Conservation (phyloP, 2,329 filamentous ascomycete species). For the Paecilomyces sp. region DNA sequence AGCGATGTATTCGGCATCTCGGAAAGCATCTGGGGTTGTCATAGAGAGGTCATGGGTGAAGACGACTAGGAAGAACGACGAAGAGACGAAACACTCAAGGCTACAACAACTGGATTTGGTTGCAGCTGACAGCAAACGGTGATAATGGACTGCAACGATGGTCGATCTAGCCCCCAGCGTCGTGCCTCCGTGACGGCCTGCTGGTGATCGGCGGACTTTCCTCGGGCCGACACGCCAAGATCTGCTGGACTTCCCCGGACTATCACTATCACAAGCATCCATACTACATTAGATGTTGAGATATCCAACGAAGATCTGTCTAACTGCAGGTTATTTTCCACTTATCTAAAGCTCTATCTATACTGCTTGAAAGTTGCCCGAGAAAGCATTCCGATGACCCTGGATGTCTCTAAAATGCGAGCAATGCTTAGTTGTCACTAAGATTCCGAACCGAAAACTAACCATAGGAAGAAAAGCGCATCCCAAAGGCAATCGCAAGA, state of each 20-base stretch:
- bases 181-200: not conserved
- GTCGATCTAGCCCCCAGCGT: not conserved
- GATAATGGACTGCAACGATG: not conserved
- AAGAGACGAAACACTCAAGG: conserved; percentile 2
- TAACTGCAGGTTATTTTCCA: no score
- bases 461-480: no score
- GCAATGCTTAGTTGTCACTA: no score
- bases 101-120: not conserved
- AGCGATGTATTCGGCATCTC: conserved; percentile 41
- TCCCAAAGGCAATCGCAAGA: no score
- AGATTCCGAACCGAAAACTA: no score
- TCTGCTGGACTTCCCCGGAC: not conserved
- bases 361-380: no score
- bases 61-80: conserved; percentile 9
- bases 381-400: no score
- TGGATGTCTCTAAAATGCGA: no score
- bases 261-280: not conserved
- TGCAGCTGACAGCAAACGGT: not conserved
- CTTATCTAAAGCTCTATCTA: no score
- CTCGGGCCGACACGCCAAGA: conserved; percentile 10
- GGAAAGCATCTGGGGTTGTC: conserved; percentile 38
- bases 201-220: conserved; percentile 10
- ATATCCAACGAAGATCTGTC: no score
- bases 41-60: conserved; percentile 39
- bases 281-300: no score